A percentile compares a stretch with the other conserved stretches of the same genome.
Conservation (phyloP, 2,329 filamentous ascomycete genomes). For the Drechmeria coniospora region DNA sequence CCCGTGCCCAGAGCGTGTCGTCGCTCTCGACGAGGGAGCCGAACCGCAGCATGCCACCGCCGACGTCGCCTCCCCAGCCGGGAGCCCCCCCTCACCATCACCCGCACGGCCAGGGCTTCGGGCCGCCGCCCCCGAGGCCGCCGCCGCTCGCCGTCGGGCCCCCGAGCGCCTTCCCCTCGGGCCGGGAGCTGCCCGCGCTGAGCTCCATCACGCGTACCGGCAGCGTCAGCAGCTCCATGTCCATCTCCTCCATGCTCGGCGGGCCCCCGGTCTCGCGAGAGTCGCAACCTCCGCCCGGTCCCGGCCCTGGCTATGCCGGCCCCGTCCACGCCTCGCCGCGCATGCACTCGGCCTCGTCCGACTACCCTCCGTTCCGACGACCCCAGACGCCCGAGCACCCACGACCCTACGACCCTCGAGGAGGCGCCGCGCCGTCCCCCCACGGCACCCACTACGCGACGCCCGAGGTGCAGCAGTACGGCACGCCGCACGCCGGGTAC, state of each 20-base stretch:
- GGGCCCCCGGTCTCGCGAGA: slow-evolving; percentile 29
- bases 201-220: slow-evolving; percentile 31
- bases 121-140: slow-evolving; percentile 29
- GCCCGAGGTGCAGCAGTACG: slow-evolving; percentile 42
- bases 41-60: slow-evolving; percentile 29
- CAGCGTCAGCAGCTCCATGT: slow-evolving; percentile 39
- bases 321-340: slow-evolving; percentile 39
- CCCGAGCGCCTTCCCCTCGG: slow-evolving; percentile 27
- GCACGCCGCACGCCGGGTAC: slow-evolving; percentile 39
- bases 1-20: slow-evolving; percentile 28
- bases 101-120: slow-evolving; percentile 21
- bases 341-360: slow-evolving; percentile 37
- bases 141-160: slow-evolving; percentile 27
- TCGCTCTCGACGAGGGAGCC: slow-evolving; percentile 21
- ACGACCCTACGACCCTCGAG: slow-evolving; percentile 35
- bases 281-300: slow-evolving; percentile 22
- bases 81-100: slow-evolving; percentile 13
- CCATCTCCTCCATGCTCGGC: slow-evolving; percentile 45
- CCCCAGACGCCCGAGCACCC: slow-evolving; percentile 61
- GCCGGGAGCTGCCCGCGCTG: slow-evolving; percentile 38
- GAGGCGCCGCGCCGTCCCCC: slow-evolving; percentile 30
- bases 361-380: slow-evolving; percentile 47
- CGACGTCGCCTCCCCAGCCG: slow-evolving; percentile 25
- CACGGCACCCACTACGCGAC: slow-evolving; percentile 36
- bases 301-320: slow-evolving; percentile 30